phyloP scores from a whole-genome alignment of 164 flowering plant genomes.

The Umbilicus rupestris region DNA sequence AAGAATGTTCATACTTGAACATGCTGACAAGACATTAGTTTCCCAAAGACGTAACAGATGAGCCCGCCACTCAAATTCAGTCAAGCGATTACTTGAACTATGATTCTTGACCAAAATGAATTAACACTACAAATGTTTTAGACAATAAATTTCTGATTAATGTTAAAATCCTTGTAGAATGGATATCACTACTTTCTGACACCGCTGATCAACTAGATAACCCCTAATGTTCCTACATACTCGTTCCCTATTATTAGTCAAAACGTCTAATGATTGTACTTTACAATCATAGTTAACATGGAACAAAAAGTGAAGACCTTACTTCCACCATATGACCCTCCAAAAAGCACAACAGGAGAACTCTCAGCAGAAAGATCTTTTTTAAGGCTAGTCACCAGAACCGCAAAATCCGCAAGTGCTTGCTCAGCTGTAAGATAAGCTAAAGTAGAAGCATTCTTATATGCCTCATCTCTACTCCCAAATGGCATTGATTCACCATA shows the following conservation, averaged over 20 bases:
- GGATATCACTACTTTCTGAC: background rate
- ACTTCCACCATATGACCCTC: constrained; percentile 99
- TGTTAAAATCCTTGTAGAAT: background rate
- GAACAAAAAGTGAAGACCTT: constrained; percentile 19
- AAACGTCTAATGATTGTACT: background rate
- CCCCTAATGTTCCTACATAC: background rate
- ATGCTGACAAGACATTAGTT: background rate
- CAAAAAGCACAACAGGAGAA: constrained; percentile 78
- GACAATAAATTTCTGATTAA: background rate
- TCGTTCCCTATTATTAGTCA: background rate
- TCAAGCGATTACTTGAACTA: background rate
- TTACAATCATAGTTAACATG: background rate
- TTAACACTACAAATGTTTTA: background rate
- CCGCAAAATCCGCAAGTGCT: constrained; percentile 81
- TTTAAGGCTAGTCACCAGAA: constrained; percentile 61
- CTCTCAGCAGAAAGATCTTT: constrained; percentile 61
- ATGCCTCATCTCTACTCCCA: constrained; percentile 67
- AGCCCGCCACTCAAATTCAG: background rate
- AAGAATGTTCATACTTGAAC: background rate
- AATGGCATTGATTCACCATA: constrained; percentile 92
- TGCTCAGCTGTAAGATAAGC: constrained; percentile 75
- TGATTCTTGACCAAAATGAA: background rate
- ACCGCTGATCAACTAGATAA: no score
- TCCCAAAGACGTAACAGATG: background rate
- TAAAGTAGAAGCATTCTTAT: constrained; percentile 47